Evolutionary conservation across 805 yeast species (phyloP).

Genomic region (Suhomyces vadensis): DNA sequence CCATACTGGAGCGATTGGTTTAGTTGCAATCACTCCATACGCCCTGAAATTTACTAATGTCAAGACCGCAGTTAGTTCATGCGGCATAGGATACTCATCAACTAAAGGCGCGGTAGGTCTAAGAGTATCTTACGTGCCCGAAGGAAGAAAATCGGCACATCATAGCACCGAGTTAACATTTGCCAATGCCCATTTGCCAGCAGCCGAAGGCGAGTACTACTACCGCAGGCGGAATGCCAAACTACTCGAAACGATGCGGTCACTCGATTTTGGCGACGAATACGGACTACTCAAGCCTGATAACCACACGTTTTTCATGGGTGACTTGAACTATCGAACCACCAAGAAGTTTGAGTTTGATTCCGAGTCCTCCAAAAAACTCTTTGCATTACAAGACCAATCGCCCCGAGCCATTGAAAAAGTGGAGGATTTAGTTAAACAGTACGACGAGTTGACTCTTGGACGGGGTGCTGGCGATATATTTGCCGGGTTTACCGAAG

Average conservation of each 20-base stretch:
- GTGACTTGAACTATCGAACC: slow-evolving; percentile 83
- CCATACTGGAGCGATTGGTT: slow-evolving; percentile 60
- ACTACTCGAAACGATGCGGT: slow-evolving; percentile 48
- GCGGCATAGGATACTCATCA: slow-evolving; percentile 62
- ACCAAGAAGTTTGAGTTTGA: slow-evolving; percentile 19
- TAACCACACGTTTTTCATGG: slow-evolving; percentile 69
- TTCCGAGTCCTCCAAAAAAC: slow-evolving; percentile 16
- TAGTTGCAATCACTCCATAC: slow-evolving; percentile 50
- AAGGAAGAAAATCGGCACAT: slow-evolving; percentile 16
- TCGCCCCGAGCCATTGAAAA: slow-evolving; percentile 12
- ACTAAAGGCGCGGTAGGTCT: slow-evolving; percentile 76
- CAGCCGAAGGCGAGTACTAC: slow-evolving; percentile 65
- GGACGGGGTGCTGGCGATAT: slow-evolving; percentile 45
- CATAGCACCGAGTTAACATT: slow-evolving; percentile 52
- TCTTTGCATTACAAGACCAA: slow-evolving; percentile 28
- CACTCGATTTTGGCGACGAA: slow-evolving; percentile 60
- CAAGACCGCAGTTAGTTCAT: slow-evolving; percentile 37
- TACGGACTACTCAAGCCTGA: slow-evolving; percentile 51
- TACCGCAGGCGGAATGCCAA: slow-evolving; percentile 54
- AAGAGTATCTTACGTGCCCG: slow-evolving; percentile 41
- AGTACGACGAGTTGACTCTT: slow-evolving; percentile 52
- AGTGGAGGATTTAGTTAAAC: slow-evolving; percentile 24
- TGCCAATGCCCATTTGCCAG: slow-evolving; percentile 71
- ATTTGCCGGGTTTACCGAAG: slow-evolving; percentile 67
- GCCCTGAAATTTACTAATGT: slow-evolving; percentile 31